Conservation (phyloP, 2,329 filamentous ascomycete genomes). For the Cladophialophora bantiana region DNA sequence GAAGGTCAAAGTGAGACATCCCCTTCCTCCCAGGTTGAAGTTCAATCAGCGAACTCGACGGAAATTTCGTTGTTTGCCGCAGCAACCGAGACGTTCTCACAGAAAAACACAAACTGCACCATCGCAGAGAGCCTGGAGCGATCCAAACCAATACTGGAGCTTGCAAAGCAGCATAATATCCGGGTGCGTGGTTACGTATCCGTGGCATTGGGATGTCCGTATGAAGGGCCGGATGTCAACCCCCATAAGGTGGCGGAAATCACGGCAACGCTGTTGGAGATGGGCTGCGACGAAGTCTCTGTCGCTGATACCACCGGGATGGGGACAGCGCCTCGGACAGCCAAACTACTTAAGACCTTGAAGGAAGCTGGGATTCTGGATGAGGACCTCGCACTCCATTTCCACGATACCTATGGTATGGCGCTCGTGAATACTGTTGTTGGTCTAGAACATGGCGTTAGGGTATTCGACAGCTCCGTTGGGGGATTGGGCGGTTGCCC, state of each 20-base stretch:
- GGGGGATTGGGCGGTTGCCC: constrained; percentile 70
- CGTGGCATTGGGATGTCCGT: constrained; percentile 69
- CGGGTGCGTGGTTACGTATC: constrained; percentile 70
- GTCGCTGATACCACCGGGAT: constrained; percentile 73
- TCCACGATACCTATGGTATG: constrained; percentile 72
- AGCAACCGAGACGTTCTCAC: constrained; percentile 69
- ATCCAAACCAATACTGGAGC: constrained; percentile 64
- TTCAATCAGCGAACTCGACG: constrained; percentile 52
- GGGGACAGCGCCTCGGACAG: constrained; percentile 68
- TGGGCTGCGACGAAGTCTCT: constrained; percentile 70
- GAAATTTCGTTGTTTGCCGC: constrained; percentile 71
- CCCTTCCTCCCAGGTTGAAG: constrained; percentile 42
- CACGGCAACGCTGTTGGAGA: constrained; percentile 66
- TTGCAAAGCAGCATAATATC: constrained; percentile 63
- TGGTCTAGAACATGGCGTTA: constrained; percentile 67
- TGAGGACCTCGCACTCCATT: constrained; percentile 68
- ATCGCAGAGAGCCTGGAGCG: constrained; percentile 67
- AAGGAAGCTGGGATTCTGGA: constrained; percentile 66
- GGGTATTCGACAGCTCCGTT: constrained; percentile 69
- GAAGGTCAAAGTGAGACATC: constrained; percentile 40
- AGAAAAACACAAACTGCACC: constrained; percentile 70
- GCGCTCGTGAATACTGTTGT: constrained; percentile 69
- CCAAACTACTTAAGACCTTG: constrained; percentile 64
- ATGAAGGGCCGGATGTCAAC: constrained; percentile 68
- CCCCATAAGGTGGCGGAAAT: constrained; percentile 68